Base-by-base conservation (phyloP, 2,329 filamentous ascomycete species). In the Colletotrichum sp. region DNA sequence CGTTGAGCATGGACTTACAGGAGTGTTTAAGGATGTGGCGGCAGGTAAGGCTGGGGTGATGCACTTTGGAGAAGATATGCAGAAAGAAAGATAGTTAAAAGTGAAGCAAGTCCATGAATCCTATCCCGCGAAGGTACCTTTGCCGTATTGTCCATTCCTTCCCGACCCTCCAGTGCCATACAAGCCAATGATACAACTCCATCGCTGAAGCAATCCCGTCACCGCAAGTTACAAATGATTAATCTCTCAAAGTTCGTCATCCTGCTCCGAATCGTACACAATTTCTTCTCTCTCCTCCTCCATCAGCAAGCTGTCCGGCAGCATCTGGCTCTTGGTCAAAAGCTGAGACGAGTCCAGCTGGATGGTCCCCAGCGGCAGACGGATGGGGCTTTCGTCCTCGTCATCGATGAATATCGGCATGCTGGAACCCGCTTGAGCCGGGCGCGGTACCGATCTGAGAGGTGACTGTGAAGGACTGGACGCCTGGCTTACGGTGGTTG, bases 1-100 rank as follows among this genome's bases (percentile, higher is more conserved):
- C 87, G 1, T 75, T 91, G 70, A 84, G 87, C 5, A 84, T 88
- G 82, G 89, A 92, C 67, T 79, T 92, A 80, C 89, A 91, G 80
- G 89, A 92, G 78, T 91, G 89, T 71, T 78, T 91, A 78, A 80
- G 86, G 16, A 85, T 91, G 80, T 91, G 89, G 90, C 88, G 84
- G 77, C 87, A 86, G 68, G 88, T 91, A 12, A 82, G 90, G 62
- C 81, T 91, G 15, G 90, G 90, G 7, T 90, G 76, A 65, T 10
- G 24, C 60, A 24, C 34, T 39, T 21, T 12, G n/a, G 12, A 52
- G 44, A 6, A 12, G 5, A 1, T 8, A 52, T 52, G 44, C 44
- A n/a, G 60, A 15, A n/a, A 16, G 2, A 32, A 63, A 30, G 9
- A 5, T 12, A 30, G 2, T 60, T 30, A 2, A 60, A 30, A 32